Conservation (phyloP, 1,139 yeast genomes). For the Suhomyces bokatorum region DNA sequence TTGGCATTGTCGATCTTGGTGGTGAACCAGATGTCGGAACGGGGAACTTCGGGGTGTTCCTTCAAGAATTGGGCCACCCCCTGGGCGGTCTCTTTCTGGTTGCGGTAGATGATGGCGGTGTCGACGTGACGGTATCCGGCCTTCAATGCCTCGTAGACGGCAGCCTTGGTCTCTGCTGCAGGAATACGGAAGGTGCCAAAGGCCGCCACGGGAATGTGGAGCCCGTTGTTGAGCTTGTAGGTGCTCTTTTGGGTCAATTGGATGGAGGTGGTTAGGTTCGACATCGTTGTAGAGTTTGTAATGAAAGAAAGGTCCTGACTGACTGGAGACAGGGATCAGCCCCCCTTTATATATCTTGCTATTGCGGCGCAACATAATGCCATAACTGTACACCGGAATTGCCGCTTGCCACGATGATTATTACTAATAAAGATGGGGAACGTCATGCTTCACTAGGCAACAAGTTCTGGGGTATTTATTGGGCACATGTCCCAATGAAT, state of each 20-base stretch:
- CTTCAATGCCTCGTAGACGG: slow-evolving; percentile 46
- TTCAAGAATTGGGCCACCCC: slow-evolving; percentile 47
- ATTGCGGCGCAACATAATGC: slow-evolving; percentile 1
- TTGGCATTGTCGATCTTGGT: slow-evolving; percentile 24
- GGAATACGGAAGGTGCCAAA: slow-evolving; percentile 38
- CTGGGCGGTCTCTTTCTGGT: slow-evolving; percentile 22
- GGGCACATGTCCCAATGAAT: no score
- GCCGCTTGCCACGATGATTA: background rate
- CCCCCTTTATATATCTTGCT: slow-evolving; percentile 1
- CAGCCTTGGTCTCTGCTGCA: slow-evolving; percentile 23
- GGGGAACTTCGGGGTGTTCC: slow-evolving; percentile 34
- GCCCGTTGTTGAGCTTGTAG: slow-evolving; percentile 39
- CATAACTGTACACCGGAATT: slow-evolving; percentile 1
- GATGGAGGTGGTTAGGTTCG: slow-evolving; percentile 28
- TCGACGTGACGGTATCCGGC: slow-evolving; percentile 74
- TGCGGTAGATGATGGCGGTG: slow-evolving; percentile 44
- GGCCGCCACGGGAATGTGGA: slow-evolving; percentile 42
- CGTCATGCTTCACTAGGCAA: no score
- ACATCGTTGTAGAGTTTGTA: slow-evolving; percentile 14
- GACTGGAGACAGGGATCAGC: background rate
- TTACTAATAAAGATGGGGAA: background rate
- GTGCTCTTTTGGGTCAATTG: slow-evolving; percentile 31
- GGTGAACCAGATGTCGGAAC: slow-evolving; percentile 41
- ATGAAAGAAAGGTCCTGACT: no score
- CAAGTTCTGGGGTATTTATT: no score